Evolutionary conservation across 2,329 filamentous ascomycete genomes (phyloP).

Genomic region (Rutstroemia sp.): DNA sequence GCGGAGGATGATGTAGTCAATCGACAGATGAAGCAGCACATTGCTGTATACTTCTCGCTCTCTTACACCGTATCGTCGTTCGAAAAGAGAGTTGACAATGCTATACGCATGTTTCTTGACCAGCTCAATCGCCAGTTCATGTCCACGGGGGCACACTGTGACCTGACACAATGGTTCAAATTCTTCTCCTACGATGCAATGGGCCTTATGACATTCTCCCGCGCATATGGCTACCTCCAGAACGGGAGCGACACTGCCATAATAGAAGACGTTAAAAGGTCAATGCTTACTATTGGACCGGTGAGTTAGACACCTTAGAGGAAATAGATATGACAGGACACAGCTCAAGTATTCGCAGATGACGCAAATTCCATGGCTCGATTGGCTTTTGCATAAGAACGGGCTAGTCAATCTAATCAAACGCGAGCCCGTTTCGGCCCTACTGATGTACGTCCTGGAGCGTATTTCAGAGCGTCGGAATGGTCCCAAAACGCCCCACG

Average conservation of each 20-base stretch:
- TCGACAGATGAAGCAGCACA: not conserved
- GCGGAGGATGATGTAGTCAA: not conserved
- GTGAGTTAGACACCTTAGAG: no score
- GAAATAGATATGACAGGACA: no score
- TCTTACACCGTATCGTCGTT: constrained; percentile 30
- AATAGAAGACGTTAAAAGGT: no score
- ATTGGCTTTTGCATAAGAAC: not conserved
- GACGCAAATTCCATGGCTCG: constrained; percentile 3
- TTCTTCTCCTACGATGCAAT: constrained; percentile 14
- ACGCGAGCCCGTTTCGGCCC: no score
- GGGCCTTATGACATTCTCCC: constrained; percentile 10
- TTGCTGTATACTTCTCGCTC: constrained; percentile 14
- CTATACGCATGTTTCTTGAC: not conserved
- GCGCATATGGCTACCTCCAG: constrained; percentile 12
- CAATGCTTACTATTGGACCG: no score
- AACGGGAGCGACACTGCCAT: constrained; percentile 1
- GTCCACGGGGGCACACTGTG: not conserved
- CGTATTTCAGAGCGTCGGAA: no score
- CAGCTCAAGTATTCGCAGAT: not conserved
- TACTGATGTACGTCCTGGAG: no score
- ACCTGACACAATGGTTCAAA: constrained; percentile 1
- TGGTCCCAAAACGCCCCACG: no score
- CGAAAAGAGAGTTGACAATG: constrained; percentile 37
- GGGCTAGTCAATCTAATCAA: not conserved
- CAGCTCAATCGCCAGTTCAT: not conserved